A percentile compares a stretch with the other conserved stretches of the same genome.
Conservation (phyloP, 2,329 filamentous ascomycete genomes). For the Trichoderma sp. region DNA sequence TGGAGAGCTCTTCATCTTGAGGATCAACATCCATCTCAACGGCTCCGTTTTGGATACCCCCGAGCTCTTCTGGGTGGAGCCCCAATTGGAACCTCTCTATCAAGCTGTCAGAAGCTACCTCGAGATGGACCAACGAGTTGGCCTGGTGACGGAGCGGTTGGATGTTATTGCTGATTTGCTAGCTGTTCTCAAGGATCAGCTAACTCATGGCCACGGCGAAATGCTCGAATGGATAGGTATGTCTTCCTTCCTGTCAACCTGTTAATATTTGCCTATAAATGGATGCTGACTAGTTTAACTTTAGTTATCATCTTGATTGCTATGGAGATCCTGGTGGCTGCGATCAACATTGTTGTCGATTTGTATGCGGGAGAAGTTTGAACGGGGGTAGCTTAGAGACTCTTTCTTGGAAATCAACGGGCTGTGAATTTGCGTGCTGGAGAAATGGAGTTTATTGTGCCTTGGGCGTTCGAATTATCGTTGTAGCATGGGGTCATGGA, state of each 20-base stretch:
- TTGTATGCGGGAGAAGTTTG: constrained; percentile 59
- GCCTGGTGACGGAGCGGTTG: constrained; percentile 81
- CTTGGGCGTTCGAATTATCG: not conserved
- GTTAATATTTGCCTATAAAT: not conserved
- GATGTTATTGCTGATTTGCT: constrained; percentile 87
- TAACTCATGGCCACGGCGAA: constrained; percentile 89
- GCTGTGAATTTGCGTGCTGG: not conserved
- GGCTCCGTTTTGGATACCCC: constrained; percentile 95
- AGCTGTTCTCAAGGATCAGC: constrained; percentile 90
- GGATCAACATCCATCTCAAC: constrained; percentile 97
- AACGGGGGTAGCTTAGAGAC: not conserved
- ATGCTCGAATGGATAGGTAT: constrained; percentile 86
- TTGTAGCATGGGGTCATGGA: not conserved
- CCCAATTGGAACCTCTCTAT: constrained; percentile 93
- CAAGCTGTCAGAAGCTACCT: constrained; percentile 92
- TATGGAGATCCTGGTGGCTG: constrained; percentile 89
- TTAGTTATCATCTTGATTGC: constrained; percentile 94
- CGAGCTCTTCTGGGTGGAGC: constrained; percentile 97
- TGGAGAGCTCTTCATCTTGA: constrained; percentile 93
- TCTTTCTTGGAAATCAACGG: not conserved
- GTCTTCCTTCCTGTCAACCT: constrained; percentile 31
- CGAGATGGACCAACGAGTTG: constrained; percentile 96
- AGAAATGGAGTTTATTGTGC: not conserved
- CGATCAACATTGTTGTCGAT: constrained; percentile 93
- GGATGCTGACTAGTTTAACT: constrained; percentile 21